Percentiles rank a stretch among this genome's conserved stretches.
These are phyloP conservation scores for Margaritispora aquatica DNA, from an alignment of 495 filamentous ascomycete genomes.

Conservation along the genomic window DNA sequence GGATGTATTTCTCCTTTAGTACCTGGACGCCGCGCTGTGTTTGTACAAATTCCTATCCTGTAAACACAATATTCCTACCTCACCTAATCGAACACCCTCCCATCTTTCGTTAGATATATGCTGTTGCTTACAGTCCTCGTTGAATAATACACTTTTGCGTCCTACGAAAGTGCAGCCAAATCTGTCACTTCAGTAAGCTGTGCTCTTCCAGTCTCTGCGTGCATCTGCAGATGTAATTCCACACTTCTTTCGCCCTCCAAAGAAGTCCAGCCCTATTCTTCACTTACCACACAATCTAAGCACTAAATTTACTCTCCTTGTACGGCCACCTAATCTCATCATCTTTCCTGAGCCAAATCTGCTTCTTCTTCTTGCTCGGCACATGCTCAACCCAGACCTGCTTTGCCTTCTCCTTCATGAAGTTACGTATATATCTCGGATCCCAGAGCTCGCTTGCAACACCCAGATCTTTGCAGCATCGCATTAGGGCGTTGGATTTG, in stretches of 20 bases:
- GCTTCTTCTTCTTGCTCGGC: conserved; percentile 76
- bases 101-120: neutral
- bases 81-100: neutral
- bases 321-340: conserved; percentile 72
- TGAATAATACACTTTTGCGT: too few relatives aligned
- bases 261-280: neutral
- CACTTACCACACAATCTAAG: conserved; percentile 2
- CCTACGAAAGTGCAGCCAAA: too few relatives aligned
- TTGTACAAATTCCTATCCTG: neutral
- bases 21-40: neutral
- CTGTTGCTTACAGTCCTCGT: too few relatives aligned
- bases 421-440: conserved; percentile 78
- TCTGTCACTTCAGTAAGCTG: too few relatives aligned
- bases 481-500: conserved; percentile 93
- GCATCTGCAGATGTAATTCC: too few relatives aligned
- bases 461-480: conserved; percentile 96
- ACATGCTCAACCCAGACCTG: conserved; percentile 82
- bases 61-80: neutral
- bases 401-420: conserved; percentile 52
- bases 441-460: conserved; percentile 97
- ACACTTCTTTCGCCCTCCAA: neutral
- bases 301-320: conserved; percentile 52
- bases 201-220: too few relatives aligned
- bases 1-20: neutral
- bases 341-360: conserved; percentile 84